Base-by-base conservation (phyloP, 1,284 basidiomycete species). In the Mycena sp. region DNA sequence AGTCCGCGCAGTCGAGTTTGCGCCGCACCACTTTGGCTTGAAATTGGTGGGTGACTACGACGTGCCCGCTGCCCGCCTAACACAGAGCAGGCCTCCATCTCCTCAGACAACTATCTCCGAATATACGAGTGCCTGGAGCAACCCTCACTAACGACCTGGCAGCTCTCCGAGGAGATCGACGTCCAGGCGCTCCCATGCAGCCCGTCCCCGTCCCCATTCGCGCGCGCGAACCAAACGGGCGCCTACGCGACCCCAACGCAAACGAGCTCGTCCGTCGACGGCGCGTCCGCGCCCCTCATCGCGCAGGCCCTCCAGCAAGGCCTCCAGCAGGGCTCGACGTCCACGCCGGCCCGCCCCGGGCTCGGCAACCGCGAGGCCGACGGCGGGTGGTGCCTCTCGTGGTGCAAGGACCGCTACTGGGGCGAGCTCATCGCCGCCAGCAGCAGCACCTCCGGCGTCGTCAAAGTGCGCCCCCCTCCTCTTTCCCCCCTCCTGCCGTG, bases 381-480 rank as follows among this genome's bases (percentile, higher is more conserved):
- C 63, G 95, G 95, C 10, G 96, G 93, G 0, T 98, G 95, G 94
- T 91, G 90, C 64, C 76, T 98, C 45, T 92, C 91, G 21, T 98
- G 95, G 95, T 98, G 95, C 76, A 93, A 94, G 72, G 96, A 98
- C 70, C 84, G 86, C 63, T 96, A 95, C 77, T 96, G 95, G 94
- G 95, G 96, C 1, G 92, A 95, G 72, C 74, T 96, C 25, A 80
- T 98, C 44, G 94, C 93, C 14, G 88, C 87, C 0, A 87, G 88
- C 2, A 86, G 86, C 54, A 95, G 95, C 1, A 83, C 86, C 2
- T 86, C 81, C 63, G 91, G 93, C 0, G 76, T 87, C 17, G 81
- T 97, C 48, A 93, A 95, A 76, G 93, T 95, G 45, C 54, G 65
- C 46, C 26, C 50, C 52, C 45, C 51, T 63, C 9, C 19, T 48